Conservation (phyloP, 106 monocot species). For the Acanthochlamys bracteata region DNA sequence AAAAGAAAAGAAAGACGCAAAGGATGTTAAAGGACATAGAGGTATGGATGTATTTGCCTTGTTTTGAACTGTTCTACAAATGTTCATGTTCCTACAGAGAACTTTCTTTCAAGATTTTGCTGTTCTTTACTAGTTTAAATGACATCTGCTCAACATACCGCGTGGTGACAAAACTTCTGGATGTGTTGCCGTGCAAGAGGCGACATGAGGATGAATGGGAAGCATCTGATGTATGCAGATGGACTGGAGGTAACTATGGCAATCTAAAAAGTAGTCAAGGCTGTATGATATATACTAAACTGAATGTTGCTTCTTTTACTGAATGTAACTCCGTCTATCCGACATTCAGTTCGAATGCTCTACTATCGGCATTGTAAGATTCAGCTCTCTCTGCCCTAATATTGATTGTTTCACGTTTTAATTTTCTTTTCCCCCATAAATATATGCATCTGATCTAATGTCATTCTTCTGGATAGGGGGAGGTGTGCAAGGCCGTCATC, state of each 20-base stretch:
- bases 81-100: too few species aligned
- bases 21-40: slow-evolving; percentile 70
- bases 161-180: slow-evolving; percentile 44
- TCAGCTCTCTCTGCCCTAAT: too few species aligned
- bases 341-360: too few species aligned
- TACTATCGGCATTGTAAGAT: too few species aligned
- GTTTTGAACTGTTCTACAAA: too few species aligned
- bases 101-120: not conserved
- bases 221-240: slow-evolving; percentile 42
- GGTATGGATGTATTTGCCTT: slow-evolving; percentile 52
- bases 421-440: too few species aligned
- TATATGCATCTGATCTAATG: too few species aligned
- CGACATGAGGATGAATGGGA: slow-evolving; percentile 43
- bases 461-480: too few species aligned
- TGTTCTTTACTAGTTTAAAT: not conserved
- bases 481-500: too few species aligned
- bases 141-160: not conserved
- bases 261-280: not conserved
- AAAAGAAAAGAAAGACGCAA: slow-evolving; percentile 79
- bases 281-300: not conserved
- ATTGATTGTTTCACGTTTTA: too few species aligned
- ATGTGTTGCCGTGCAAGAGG: slow-evolving; percentile 68
- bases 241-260: slow-evolving; percentile 29
- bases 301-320: not conserved
- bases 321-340: too few species aligned